A percentile compares a stretch with the other conserved stretches of the same genome.
phyloP scores from a whole-genome alignment of 2,329 filamentous ascomycete genomes.

The Phialocephala subalpina region DNA sequence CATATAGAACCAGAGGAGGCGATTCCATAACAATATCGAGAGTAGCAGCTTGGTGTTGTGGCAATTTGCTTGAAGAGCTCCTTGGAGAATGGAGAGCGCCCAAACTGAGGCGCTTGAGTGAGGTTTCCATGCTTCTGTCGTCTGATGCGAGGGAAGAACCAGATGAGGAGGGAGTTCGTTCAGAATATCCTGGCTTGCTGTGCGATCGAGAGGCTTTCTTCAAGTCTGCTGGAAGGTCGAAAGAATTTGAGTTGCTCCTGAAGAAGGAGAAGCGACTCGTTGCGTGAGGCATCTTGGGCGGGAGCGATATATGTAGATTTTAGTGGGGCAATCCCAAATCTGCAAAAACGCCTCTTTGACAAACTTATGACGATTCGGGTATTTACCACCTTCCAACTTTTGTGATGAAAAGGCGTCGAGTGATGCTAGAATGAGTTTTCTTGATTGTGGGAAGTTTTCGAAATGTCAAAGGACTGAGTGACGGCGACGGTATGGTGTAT shows the following conservation, averaged over 20 bases:
- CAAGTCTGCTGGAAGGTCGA: slow-evolving; percentile 31
- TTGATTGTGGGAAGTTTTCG: background rate
- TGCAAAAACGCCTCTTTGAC: slow-evolving; percentile 8
- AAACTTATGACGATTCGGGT: slow-evolving; percentile 12
- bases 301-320: slow-evolving; percentile 9
- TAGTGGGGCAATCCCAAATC: background rate
- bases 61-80: slow-evolving; percentile 34
- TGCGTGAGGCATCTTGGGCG: slow-evolving; percentile 37
- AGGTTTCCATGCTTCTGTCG: slow-evolving; percentile 31
- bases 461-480: background rate
- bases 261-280: slow-evolving; percentile 36
- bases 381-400: background rate
- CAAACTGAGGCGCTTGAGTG: slow-evolving; percentile 39
- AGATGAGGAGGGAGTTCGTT: slow-evolving; percentile 29
- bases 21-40: slow-evolving; percentile 60
- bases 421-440: background rate
- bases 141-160: slow-evolving; percentile 31
- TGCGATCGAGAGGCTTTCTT: slow-evolving; percentile 31
- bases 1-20: slow-evolving; percentile 75
- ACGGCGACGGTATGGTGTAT: slow-evolving; percentile 10
- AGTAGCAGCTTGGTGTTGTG: slow-evolving; percentile 32
- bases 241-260: slow-evolving; percentile 31
- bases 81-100: slow-evolving; percentile 36
- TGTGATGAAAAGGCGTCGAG: background rate
- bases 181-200: slow-evolving; percentile 25